phyloP scores from a whole-genome alignment of 164 flowering plant species.

The Litsea cubeba region DNA sequence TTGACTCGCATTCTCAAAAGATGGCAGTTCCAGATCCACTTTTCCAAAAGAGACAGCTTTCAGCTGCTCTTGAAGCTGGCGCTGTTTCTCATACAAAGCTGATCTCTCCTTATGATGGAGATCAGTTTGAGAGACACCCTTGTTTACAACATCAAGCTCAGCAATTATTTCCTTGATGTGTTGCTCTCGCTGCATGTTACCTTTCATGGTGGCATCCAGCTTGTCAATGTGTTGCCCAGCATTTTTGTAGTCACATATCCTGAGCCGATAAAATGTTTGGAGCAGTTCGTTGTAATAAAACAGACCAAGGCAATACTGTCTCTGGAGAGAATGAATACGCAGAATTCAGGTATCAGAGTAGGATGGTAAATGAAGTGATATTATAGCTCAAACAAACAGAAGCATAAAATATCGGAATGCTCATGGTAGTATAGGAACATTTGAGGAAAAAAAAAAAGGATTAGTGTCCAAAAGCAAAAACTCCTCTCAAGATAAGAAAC shows the following conservation, averaged over 20 bases:
- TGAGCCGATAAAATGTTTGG: conserved; percentile 71
- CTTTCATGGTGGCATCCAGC: conserved; percentile 76
- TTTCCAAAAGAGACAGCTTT: conserved; percentile 24
- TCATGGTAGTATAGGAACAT: no score
- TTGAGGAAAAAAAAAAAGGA: no score
- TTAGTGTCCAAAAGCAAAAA: not conserved
- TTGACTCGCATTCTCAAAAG: conserved; percentile 37
- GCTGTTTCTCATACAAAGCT: conserved; percentile 43
- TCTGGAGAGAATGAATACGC: conserved; percentile 26
- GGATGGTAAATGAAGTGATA: not conserved
- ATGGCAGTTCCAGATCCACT: conserved; percentile 39
- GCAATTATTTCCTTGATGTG: conserved; percentile 36
- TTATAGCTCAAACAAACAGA: not conserved
- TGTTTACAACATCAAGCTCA: conserved; percentile 55
- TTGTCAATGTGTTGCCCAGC: conserved; percentile 69
- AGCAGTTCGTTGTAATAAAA: conserved; percentile 81
- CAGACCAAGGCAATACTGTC: conserved; percentile 64
- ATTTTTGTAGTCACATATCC: conserved; percentile 83
- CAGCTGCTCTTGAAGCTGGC: conserved; percentile 55
- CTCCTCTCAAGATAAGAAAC: not conserved
- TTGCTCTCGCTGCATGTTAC: conserved; percentile 47
- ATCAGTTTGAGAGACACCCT: conserved; percentile 51
- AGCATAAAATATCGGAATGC: not conserved
- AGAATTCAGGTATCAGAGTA: not conserved
- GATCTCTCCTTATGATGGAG: conserved; percentile 49